A percentile compares a stretch with the other conserved stretches of the same genome.
phyloP scores from a whole-genome alignment of 2,329 filamentous ascomycete species.

The Xylariaceae sp. region DNA sequence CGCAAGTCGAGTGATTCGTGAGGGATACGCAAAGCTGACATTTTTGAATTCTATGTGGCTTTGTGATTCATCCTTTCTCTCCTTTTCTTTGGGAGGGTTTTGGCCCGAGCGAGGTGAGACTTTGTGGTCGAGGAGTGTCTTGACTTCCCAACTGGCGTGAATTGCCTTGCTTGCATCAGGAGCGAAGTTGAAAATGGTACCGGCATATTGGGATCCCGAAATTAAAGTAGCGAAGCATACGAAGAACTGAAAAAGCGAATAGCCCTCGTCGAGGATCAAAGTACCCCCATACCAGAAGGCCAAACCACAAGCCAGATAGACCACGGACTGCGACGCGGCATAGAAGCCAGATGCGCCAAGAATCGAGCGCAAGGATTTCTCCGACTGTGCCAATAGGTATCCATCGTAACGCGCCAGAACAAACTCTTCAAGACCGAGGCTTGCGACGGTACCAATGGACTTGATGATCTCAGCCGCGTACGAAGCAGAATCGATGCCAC shows the following conservation, averaged over 20 bases:
- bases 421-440: slow-evolving; percentile 64
- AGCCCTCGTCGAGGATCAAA: slow-evolving; percentile 51
- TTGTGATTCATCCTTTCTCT: slow-evolving; percentile 46
- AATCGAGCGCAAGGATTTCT: slow-evolving; percentile 56
- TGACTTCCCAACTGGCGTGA: slow-evolving; percentile 55
- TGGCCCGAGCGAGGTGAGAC: slow-evolving; percentile 39
- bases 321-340: slow-evolving; percentile 64
- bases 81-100: slow-evolving; percentile 32
- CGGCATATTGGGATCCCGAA: slow-evolving; percentile 63
- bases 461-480: slow-evolving; percentile 72
- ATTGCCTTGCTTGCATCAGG: slow-evolving; percentile 60
- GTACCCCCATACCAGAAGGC: slow-evolving; percentile 64
- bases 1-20: slow-evolving; percentile 59
- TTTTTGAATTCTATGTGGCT: slow-evolving; percentile 54
- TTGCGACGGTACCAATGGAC: slow-evolving; percentile 67
- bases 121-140: slow-evolving; percentile 53
- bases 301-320: slow-evolving; percentile 59
- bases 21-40: slow-evolving; percentile 58
- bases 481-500: slow-evolving; percentile 68
- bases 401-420: slow-evolving; percentile 59
- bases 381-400: slow-evolving; percentile 57
- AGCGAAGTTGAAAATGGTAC: slow-evolving; percentile 63
- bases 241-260: slow-evolving; percentile 45
- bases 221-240: slow-evolving; percentile 63
- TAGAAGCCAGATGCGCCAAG: slow-evolving; percentile 61